Conservation (phyloP, 164 flowering plant species). For the Sedum album region DNA sequence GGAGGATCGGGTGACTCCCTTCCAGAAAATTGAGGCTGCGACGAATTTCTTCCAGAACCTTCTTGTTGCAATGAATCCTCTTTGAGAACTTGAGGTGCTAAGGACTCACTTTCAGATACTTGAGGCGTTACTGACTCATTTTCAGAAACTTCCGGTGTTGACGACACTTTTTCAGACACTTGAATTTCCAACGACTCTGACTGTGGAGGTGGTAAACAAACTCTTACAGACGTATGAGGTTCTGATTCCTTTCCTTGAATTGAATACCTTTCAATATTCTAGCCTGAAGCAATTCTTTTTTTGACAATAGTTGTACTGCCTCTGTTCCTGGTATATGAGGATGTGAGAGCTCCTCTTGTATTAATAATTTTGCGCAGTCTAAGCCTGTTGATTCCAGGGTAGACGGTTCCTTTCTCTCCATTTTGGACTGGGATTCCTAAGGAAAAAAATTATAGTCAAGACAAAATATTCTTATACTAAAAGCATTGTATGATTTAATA, state of each 20-base stretch:
- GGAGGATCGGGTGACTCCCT: slow-evolving; percentile 2
- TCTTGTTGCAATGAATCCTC: not conserved
- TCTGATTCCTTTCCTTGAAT: not conserved
- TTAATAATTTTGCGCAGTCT: not conserved
- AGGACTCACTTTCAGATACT: not conserved
- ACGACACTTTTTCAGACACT: not conserved
- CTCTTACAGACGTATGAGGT: not conserved
- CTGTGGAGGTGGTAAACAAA: not conserved
- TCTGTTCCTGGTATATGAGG: not conserved
- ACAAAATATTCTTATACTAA: not conserved
- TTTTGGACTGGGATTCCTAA: slow-evolving; percentile 2
- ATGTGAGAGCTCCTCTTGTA: not conserved
- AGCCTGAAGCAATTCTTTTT: not conserved
- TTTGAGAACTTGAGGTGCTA: not conserved
- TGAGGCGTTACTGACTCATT: slow-evolving; percentile 5
- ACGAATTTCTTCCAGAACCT: not conserved
- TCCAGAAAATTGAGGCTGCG: slow-evolving; percentile 1
- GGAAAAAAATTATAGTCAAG: not conserved
- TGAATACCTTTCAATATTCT: not conserved
- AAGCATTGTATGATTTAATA: not conserved
- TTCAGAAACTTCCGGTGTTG: slow-evolving; percentile 6
- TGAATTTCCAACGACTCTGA: not conserved
- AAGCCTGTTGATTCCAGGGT: not conserved
- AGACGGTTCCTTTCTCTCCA: not conserved
- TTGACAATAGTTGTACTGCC: not conserved